Conservation (phyloP, 2,329 filamentous ascomycete species). For the Coniochaeta pulveracea region DNA sequence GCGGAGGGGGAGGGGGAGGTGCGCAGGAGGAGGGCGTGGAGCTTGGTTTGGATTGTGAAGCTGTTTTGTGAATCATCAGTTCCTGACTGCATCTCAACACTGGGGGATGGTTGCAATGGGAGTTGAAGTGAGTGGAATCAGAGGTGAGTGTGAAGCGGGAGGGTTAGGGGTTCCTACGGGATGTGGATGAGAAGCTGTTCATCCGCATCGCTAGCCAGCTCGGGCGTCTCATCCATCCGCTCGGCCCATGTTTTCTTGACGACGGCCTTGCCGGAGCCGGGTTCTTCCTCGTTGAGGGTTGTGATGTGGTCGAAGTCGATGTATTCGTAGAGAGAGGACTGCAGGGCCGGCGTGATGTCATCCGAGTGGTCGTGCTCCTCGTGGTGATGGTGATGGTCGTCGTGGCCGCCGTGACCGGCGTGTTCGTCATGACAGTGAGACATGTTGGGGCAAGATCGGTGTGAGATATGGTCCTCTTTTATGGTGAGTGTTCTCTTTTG, state of each 20-base stretch:
- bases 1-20: constrained; percentile 60
- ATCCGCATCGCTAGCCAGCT: constrained; percentile 77
- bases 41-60: constrained; percentile 87
- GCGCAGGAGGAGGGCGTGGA: constrained; percentile 81
- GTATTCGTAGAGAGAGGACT: constrained; percentile 82
- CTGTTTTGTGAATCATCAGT: constrained; percentile 32
- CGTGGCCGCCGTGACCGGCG: constrained; percentile 31
- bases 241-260: constrained; percentile 89
- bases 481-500: too few relatives aligned
- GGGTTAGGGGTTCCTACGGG: constrained; percentile 47
- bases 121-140: neutral
- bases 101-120: too few relatives aligned
- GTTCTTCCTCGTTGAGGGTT: constrained; percentile 70
- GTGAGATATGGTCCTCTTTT: too few relatives aligned
- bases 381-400: constrained; percentile 44
- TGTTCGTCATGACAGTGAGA: constrained; percentile 40
- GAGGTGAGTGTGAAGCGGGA: neutral
- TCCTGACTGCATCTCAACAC: too few relatives aligned
- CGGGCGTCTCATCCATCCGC: constrained; percentile 57
- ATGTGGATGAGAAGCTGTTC: constrained; percentile 90
- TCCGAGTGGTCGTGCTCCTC: constrained; percentile 76
- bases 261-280: constrained; percentile 59
- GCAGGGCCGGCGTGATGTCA: constrained; percentile 83
- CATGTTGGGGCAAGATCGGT: too few relatives aligned
- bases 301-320: constrained; percentile 79